Percentiles rank a stretch among this genome's conserved stretches.
These are phyloP conservation scores for Tulasnella sp. DNA, from an alignment of 768 basidiomycete genomes.

Conservation along the genomic window DNA sequence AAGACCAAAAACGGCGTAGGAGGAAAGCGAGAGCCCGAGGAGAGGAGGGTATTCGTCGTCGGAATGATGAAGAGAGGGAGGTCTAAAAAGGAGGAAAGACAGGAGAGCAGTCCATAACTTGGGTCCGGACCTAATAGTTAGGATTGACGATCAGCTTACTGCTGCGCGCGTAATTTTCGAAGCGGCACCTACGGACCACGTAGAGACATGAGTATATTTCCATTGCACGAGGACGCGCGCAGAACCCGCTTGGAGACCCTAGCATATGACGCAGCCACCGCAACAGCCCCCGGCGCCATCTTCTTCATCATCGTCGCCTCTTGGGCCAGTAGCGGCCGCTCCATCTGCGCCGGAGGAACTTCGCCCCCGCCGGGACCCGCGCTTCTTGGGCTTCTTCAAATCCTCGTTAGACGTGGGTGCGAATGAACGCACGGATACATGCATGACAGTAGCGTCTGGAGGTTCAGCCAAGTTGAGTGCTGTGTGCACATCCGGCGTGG, in stretches of 20 bases:
- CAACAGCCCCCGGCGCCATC: slow-evolving; percentile 31
- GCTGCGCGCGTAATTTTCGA: background rate
- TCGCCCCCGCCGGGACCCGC: slow-evolving; percentile 15
- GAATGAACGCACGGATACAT: slow-evolving; percentile 33
- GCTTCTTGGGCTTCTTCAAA: slow-evolving; percentile 20
- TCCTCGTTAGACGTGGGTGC: slow-evolving; percentile 23
- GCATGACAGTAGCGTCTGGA: slow-evolving; percentile 31
- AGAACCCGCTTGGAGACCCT: background rate
- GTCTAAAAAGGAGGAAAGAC: background rate
- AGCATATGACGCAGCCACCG: slow-evolving; percentile 31
- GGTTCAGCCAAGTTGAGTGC: slow-evolving; percentile 26
- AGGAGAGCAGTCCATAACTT: background rate
- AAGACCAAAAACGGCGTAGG: slow-evolving; percentile 8
- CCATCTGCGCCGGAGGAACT: slow-evolving; percentile 16
- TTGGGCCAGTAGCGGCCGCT: slow-evolving; percentile 3
- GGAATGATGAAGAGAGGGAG: background rate
- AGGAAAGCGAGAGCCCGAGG: background rate
- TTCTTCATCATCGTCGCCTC: slow-evolving; percentile 17
- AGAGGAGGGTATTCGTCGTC: background rate
- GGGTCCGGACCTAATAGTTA: background rate
- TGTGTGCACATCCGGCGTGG: background rate
- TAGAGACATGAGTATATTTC: background rate
- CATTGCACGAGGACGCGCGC: background rate
- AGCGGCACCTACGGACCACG: background rate
- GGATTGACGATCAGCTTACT: background rate